Evolutionary conservation across 1,139 yeast species (phyloP), one percentile per base, ranked within the genome.

Genomic region (Candida buenavistaensis): DNA sequence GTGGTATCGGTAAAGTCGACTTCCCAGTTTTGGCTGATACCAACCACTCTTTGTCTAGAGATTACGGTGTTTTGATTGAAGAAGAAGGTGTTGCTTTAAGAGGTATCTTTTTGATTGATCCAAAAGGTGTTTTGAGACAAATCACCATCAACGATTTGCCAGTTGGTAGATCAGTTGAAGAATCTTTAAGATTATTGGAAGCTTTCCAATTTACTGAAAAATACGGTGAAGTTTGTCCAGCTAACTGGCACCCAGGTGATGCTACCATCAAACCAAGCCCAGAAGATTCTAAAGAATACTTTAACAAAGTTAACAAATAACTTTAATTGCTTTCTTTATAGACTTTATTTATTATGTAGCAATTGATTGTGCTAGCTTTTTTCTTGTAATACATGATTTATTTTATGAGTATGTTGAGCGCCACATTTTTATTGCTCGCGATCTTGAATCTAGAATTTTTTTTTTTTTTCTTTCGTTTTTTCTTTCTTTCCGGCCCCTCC

Each of bases 121-220:
- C 97, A 64, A 80, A 83, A 70, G 97, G 97, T 57, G 64, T 65
- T 55, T 80, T 90, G 59, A 88, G 97, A 85, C 97, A 90, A 77
- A 77, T 85, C 72, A 89, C 97, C 72, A 77, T 90, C 78, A 90
- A 92, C 78, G 97, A 92, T 68, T 83, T 90, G 66, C 96, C 97
- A 64, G 98, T 92, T 53, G 98, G 98, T 68, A 89, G 98, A 80
- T 85, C 88, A 57, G 97, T 90, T 51, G 96, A 89, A 51, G 98
- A 92, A 78, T 85, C 97, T 52, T 77, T 87, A 63, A 89, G 98
- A 84, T 82, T 92, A 65, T 80, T 92, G 51, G 97, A 92, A 65
- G 97, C 97, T 56, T 90, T 92, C 96, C 95, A 90, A 77, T 89
- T 92, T 88, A 84, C 96, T 59, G 96, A 90, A 70, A 84, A 87